Base-by-base conservation (phyloP, 2,329 filamentous ascomycete genomes). In the Onygena corvina region DNA sequence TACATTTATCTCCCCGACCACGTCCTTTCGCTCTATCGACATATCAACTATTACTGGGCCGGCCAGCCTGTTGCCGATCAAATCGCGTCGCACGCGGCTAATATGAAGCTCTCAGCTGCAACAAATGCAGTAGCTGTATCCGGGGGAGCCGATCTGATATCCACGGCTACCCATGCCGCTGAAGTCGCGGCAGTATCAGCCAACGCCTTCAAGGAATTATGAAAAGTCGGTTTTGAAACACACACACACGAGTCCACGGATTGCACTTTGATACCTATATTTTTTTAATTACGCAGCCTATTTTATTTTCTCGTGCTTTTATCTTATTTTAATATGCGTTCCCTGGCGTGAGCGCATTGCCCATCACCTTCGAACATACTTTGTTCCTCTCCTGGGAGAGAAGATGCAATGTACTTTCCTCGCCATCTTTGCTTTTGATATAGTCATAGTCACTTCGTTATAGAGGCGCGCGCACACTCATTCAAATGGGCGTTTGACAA, bases 1-100 rank as follows among this genome's bases (percentile, higher is more conserved):
- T 83, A 86, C 56, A 80, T 96, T 56, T 98, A 98, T 74, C 85
- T 98, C 14, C 92, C 92, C 8, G 84, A 93, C 61, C 90, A 96
- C 71, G 72, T 96, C 60, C 76, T 79, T 60, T 83, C 86, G 64
- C 82, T 98, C 59, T 78, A 83, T 62, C 80, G 81, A 63, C 84
- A 90, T 63, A 82, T 87, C 48, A 94, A 86, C 79, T 98, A 95
- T 74, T 98, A 98, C 74, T 86, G 87, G 67, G 82, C 83, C 56
- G 92, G 92, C 58, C 88, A 94, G 51, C 61, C 65, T 6, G 65
- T 69, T 54, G 64, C 64, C 48, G 59, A 38, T 7, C 18, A 63
- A 16, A 48, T 58, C 11, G 60, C 48, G n/a, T 16, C 46, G 14
- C 36, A 50, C 12, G 38, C 47, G 12, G 29, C 50, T 4, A 36